Conservation (phyloP, 163 green algal genomes). For the Scenedesmus sp. region DNA sequence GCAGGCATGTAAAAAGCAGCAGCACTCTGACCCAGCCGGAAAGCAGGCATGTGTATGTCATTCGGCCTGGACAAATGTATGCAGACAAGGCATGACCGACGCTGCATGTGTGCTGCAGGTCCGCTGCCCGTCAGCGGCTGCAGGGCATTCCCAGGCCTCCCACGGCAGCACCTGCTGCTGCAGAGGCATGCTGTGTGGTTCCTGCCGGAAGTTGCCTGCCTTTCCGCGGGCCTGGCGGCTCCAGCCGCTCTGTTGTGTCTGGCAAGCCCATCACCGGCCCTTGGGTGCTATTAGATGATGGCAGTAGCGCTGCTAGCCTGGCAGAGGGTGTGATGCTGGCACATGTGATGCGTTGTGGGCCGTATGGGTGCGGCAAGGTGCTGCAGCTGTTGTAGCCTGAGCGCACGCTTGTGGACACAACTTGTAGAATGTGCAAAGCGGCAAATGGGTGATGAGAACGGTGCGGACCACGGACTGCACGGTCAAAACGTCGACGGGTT, state of each 20-base stretch:
- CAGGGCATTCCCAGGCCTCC: neutral
- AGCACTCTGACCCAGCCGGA: neutral
- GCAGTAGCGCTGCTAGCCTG: conserved; percentile 17
- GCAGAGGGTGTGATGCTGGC: conserved; percentile 42
- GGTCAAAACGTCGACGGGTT: too few species aligned
- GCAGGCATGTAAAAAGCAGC: too few species aligned
- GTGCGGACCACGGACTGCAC: too few species aligned
- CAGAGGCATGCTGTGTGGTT: conserved; percentile 12
- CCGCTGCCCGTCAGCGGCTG: conserved; percentile 2
- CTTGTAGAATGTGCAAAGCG: neutral
- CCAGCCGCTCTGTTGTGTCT: conserved; percentile 15
- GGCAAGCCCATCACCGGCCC: neutral
- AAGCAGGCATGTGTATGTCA: too few species aligned
- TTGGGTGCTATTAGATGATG: conserved; percentile 42
- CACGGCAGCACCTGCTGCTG: conserved; percentile 10
- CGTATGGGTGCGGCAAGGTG: neutral
- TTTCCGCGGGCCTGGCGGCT: neutral
- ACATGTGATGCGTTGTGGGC: conserved; percentile 35
- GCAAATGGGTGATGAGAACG: too few species aligned
- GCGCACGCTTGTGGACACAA: neutral
- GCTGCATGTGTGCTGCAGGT: neutral
- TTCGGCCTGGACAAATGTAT: too few species aligned
- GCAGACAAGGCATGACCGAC: too few species aligned
- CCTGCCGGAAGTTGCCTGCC: conserved; percentile 12
- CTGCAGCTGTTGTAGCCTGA: conserved; percentile 21